phyloP scores from a whole-genome alignment of 495 filamentous ascomycete genomes.

The Clohesyomyces aquaticus region DNA sequence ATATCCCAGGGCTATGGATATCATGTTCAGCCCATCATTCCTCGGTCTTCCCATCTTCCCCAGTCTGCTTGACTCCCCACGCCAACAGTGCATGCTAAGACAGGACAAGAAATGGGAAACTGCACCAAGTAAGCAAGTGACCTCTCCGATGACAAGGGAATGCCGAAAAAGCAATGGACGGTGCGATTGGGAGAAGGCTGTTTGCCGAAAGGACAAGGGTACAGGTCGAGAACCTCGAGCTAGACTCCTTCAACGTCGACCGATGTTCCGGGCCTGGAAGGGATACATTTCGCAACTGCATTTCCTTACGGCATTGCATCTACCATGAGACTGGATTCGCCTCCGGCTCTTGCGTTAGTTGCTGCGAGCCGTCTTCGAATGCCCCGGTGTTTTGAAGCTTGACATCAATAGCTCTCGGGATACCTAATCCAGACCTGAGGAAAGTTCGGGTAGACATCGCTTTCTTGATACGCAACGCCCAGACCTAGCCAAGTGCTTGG shows the following conservation, averaged over 20 bases:
- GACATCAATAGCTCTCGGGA: not conserved
- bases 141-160: conserved; percentile 5
- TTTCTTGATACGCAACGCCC: too few species aligned
- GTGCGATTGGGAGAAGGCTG: not conserved
- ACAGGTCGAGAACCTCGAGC: conserved; percentile 9
- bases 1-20: conserved; percentile 11
- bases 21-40: conserved; percentile 1
- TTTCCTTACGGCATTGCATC: too few species aligned
- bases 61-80: conserved; percentile 1
- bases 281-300: conserved; percentile 2
- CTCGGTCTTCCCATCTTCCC: not conserved
- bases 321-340: conserved; percentile 15
- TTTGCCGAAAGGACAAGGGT: conserved; percentile 8
- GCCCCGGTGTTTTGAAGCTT: conserved; percentile 3
- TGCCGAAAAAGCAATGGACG: conserved; percentile 7
- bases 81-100: conserved; percentile 10
- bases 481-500: too few species aligned
- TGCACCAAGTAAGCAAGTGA: not conserved
- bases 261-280: conserved; percentile 7
- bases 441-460: too few species aligned
- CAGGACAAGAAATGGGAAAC: not conserved
- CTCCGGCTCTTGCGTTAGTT: conserved; percentile 4
- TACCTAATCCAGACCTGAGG: not conserved
- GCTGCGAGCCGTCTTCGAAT: not conserved
- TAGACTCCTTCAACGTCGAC: conserved; percentile 7